Evolutionary conservation across 1,284 basidiomycete species (phyloP).

Genomic region (Thecaphora thlaspeos): DNA sequence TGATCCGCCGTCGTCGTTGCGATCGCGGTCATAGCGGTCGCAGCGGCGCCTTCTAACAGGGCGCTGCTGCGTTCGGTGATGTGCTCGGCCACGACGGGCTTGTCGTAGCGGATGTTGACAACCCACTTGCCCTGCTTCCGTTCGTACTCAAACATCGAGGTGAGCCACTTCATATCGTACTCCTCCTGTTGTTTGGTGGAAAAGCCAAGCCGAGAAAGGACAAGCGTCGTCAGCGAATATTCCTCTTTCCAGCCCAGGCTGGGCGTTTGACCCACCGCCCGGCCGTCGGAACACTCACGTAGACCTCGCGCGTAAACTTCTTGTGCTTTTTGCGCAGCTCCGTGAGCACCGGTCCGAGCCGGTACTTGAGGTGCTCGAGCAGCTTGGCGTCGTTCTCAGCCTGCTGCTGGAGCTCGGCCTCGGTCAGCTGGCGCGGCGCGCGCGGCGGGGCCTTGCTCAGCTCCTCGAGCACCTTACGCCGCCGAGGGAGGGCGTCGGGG

Average conservation of each 20-base stretch:
- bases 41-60: no score
- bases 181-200: slow-evolving; percentile 27
- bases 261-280: no score
- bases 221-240: no score
- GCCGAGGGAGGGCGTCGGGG: slow-evolving; percentile 82
- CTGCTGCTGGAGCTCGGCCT: slow-evolving; percentile 79
- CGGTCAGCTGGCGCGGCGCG: slow-evolving; percentile 77
- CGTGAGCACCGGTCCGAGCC: slow-evolving; percentile 78
- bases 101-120: slow-evolving; percentile 71
- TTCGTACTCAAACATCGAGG: slow-evolving; percentile 50
- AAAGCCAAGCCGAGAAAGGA: background rate
- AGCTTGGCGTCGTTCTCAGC: slow-evolving; percentile 76
- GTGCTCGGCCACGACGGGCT: slow-evolving; percentile 54
- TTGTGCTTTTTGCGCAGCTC: slow-evolving; percentile 93
- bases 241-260: no score
- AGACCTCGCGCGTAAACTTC: slow-evolving; percentile 79
- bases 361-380: slow-evolving; percentile 79
- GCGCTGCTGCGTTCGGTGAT: background rate
- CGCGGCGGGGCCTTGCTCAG: slow-evolving; percentile 86
- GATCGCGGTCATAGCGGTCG: no score
- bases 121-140: slow-evolving; percentile 47
- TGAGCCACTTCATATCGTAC: slow-evolving; percentile 57
- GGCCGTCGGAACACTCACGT: slow-evolving; percentile 33
- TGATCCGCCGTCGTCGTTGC: no score
- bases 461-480: slow-evolving; percentile 79